phyloP scores from a whole-genome alignment of 495 filamentous ascomycete genomes.

The Cercophora scortea region DNA sequence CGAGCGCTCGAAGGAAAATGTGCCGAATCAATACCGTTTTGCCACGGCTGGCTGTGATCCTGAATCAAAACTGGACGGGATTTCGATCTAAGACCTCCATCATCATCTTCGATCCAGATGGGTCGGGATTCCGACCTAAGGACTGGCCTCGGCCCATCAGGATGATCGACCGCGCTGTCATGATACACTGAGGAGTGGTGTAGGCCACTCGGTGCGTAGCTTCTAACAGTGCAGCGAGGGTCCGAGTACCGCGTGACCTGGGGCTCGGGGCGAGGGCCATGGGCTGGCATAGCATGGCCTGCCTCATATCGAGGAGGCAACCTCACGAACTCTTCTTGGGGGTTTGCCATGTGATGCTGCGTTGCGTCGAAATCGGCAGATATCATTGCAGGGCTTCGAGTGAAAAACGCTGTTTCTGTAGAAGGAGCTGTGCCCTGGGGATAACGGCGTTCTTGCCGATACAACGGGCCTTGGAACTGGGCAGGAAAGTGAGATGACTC shows the following conservation, averaged over 20 bases:
- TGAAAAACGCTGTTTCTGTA: not conserved
- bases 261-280: not conserved
- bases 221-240: not conserved
- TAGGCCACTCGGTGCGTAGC: not conserved
- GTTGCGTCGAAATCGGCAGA: not conserved
- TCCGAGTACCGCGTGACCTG: conserved; percentile 3
- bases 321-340: conserved; percentile 17
- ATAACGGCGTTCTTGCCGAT: not conserved
- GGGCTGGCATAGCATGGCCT: not conserved
- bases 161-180: not conserved
- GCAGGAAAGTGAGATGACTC: conserved; percentile 5
- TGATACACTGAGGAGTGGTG: conserved; percentile 3
- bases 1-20: not conserved
- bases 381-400: not conserved
- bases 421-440: not conserved
- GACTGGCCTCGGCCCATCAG: not conserved
- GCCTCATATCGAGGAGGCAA: conserved; percentile 14
- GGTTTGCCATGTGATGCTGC: not conserved
- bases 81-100: conserved; percentile 14
- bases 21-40: not conserved
- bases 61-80: conserved; percentile 17
- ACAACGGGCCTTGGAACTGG: conserved; percentile 1
- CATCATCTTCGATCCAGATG: conserved; percentile 15
- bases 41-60: conserved; percentile 4
- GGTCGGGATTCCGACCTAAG: conserved; percentile 12